Evolutionary conservation across 352 stramenopile genomes (phyloP).

Genomic region (Globisporangium spinosum): DNA sequence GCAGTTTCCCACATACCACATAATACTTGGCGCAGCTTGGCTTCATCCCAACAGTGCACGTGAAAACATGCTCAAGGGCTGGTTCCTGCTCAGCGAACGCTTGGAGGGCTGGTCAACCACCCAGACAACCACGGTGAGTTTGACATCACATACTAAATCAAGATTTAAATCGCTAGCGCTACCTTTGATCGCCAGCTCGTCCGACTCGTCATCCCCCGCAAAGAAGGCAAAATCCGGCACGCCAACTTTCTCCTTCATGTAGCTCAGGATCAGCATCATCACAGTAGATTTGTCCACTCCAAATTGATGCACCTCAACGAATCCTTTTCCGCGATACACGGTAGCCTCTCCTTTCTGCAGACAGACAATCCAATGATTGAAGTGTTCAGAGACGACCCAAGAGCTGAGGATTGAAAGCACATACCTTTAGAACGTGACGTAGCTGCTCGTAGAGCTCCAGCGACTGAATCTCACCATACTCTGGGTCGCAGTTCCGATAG

Average conservation of each 20-base stretch:
- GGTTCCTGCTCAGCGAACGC: slow-evolving; percentile 34
- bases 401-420: background rate
- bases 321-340: slow-evolving; percentile 57
- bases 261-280: slow-evolving; percentile 46
- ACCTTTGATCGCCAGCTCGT: slow-evolving; percentile 90
- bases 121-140: background rate
- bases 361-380: background rate
- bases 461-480: slow-evolving; percentile 98
- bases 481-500: slow-evolving; percentile 96
- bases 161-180: slow-evolving; percentile 18
- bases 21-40: slow-evolving; percentile 95
- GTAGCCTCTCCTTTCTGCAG: slow-evolving; percentile 53
- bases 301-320: slow-evolving; percentile 72
- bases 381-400: background rate
- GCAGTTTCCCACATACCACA: slow-evolving; percentile 42
- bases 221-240: slow-evolving; percentile 93
- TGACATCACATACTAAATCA: background rate
- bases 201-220: slow-evolving; percentile 97
- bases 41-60: slow-evolving; percentile 97
- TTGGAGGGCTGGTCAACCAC: slow-evolving; percentile 40
- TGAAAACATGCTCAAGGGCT: slow-evolving; percentile 71
- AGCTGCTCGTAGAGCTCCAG: slow-evolving; percentile 91
- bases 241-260: slow-evolving; percentile 52
- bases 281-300: slow-evolving; percentile 65
- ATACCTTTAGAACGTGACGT: slow-evolving; percentile 91